phyloP scores from a whole-genome alignment of 2,329 filamentous ascomycete genomes.

The Paecilomyces variotii region DNA sequence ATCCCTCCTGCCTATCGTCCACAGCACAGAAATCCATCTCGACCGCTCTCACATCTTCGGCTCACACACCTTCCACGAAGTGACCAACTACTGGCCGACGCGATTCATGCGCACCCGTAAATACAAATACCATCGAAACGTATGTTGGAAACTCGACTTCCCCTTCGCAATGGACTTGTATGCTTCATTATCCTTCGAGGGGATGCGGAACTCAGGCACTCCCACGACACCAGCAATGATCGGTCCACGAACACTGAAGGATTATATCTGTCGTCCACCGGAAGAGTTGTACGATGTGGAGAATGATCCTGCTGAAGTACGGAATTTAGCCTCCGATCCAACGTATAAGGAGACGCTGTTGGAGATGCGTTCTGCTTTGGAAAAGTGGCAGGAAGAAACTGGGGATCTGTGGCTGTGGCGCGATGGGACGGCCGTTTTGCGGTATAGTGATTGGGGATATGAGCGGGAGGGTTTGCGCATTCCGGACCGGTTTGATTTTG shows the following conservation, averaged over 20 bases:
- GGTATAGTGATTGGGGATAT: not conserved
- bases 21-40: slow-evolving; percentile 7
- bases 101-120: slow-evolving; percentile 35
- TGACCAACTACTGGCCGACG: slow-evolving; percentile 45
- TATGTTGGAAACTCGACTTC: slow-evolving; percentile 44
- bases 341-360: slow-evolving; percentile 23
- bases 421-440: slow-evolving; percentile 10
- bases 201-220: slow-evolving; percentile 30
- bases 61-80: slow-evolving; percentile 46
- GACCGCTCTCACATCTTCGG: slow-evolving; percentile 38
- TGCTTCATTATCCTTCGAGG: slow-evolving; percentile 37
- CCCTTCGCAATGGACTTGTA: slow-evolving; percentile 43
- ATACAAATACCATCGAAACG: slow-evolving; percentile 46
- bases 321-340: slow-evolving; percentile 33
- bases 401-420: slow-evolving; percentile 26
- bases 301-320: slow-evolving; percentile 38
- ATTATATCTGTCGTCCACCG: slow-evolving; percentile 37
- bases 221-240: slow-evolving; percentile 22
- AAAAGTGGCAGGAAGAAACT: slow-evolving; percentile 27
- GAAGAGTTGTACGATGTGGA: slow-evolving; percentile 44
- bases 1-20: slow-evolving; percentile 34
- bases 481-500: slow-evolving; percentile 15
- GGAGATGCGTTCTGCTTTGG: slow-evolving; percentile 23
- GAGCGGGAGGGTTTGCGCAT: slow-evolving; percentile 8
- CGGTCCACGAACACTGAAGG: slow-evolving; percentile 32